Conservation (phyloP, 2,329 filamentous ascomycete genomes). For the Colletotrichum salicis region DNA sequence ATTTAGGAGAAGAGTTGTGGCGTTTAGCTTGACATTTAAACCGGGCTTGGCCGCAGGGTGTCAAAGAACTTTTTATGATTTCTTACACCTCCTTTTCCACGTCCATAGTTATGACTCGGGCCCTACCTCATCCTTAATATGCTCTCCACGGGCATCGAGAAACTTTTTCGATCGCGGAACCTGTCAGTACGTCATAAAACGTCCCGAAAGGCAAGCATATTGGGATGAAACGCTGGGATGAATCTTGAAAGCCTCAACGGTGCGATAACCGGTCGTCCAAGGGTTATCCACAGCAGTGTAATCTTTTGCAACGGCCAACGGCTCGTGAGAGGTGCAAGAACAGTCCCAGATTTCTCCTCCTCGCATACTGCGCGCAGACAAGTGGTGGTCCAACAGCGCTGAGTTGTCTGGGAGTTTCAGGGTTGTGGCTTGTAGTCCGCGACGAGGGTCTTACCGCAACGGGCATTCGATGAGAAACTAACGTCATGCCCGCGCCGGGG, state of each 20-base stretch:
- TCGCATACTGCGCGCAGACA: not conserved
- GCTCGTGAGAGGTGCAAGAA: not conserved
- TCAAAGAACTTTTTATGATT: not conserved
- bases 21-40: not conserved
- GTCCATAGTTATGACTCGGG: not conserved
- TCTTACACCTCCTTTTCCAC: not conserved
- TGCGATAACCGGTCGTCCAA: constrained; percentile 11
- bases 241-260: constrained; percentile 5
- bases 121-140: constrained; percentile 25
- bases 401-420: constrained; percentile 22
- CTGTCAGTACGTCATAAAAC: constrained; percentile 33
- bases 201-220: constrained; percentile 15
- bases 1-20: not conserved
- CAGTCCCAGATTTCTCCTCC: not conserved
- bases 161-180: constrained; percentile 20
- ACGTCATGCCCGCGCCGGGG: constrained; percentile 31
- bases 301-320: not conserved
- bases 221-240: constrained; percentile 35
- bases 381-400: not conserved
- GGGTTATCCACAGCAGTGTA: not conserved
- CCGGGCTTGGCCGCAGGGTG: not conserved
- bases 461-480: constrained; percentile 32
- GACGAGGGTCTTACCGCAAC: constrained; percentile 31
- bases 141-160: constrained; percentile 14
- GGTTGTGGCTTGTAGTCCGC: constrained; percentile 12